A percentile compares a stretch with the other conserved stretches of the same genome.
phyloP scores from a whole-genome alignment of 768 basidiomycete species.

The Naganishia antarctica region DNA sequence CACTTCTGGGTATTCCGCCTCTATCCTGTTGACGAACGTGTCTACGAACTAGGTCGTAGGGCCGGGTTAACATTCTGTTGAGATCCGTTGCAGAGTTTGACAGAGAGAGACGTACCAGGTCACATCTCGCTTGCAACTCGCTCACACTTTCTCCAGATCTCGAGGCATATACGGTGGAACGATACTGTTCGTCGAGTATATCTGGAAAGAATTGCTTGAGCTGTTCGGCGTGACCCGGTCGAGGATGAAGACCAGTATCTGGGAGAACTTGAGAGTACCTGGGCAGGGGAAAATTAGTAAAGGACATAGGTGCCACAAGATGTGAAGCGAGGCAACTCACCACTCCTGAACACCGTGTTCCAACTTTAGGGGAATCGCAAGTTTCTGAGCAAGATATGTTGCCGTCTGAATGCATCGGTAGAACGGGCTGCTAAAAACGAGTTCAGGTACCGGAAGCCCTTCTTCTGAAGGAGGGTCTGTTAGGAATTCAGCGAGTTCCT shows the following conservation, averaged over 20 bases:
- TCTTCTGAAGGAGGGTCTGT: slow-evolving; percentile 29
- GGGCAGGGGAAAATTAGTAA: background rate
- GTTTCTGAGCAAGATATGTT: slow-evolving; percentile 32
- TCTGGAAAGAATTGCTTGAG: slow-evolving; percentile 39
- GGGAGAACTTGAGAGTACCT: slow-evolving; percentile 47
- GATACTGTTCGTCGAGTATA: slow-evolving; percentile 32
- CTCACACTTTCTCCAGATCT: slow-evolving; percentile 42
- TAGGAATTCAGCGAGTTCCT: slow-evolving; percentile 37
- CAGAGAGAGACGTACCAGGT: slow-evolving; percentile 15
- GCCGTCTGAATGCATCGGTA: slow-evolving; percentile 49
- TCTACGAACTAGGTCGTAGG: slow-evolving; percentile 33
- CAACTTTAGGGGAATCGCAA: slow-evolving; percentile 32
- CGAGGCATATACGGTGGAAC: slow-evolving; percentile 45
- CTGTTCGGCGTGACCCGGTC: slow-evolving; percentile 32
- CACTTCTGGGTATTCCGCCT: slow-evolving; percentile 38
- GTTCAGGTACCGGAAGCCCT: slow-evolving; percentile 40
- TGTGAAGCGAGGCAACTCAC: slow-evolving; percentile 23
- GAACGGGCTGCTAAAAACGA: slow-evolving; percentile 45
- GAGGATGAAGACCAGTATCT: slow-evolving; percentile 46
- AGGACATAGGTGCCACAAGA: slow-evolving; percentile 18
- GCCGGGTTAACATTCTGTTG: background rate
- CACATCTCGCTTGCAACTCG: slow-evolving; percentile 36
- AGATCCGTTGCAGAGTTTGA: no score
- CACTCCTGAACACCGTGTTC: slow-evolving; percentile 49
- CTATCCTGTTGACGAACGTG: slow-evolving; percentile 35